Evolutionary conservation across 139 green algal genomes (phyloP), one percentile per base, ranked within the genome.

Genomic region (Chlamydomonas sp.): DNA sequence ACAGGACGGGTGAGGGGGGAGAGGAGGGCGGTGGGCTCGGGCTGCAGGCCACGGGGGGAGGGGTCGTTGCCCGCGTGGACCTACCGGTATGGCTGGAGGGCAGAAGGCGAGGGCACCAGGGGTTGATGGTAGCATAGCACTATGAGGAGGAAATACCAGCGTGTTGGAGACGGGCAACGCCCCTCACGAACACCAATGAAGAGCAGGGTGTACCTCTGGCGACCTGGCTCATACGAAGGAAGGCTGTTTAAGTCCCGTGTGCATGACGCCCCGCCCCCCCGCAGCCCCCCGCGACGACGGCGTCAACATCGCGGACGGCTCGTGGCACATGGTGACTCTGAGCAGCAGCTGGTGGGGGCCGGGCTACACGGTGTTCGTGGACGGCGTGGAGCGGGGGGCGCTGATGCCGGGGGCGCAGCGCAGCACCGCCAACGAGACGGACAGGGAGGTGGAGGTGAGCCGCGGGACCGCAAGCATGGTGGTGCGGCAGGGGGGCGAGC

Each of bases 251-350:
- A 49, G 31, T 49, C 31, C 31, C 31, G 31, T 49, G 31, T 49
- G 31, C 31, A 49, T 49, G 31, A 49, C 31, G 31, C 6, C 10
- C 49, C 74, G 4, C 49, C 7, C 49, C 74, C 9, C 74, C 74
- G 7, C 81, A 86, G 81, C 69, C 31, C 81, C 81, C 60, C 81
- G 69, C 0, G 81, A 86, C 57, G 79, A 89, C 78, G 81, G 79
- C 1, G 81, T 88, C 7, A 75, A 91, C 66, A 83, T 95, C 15
- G 77, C 79, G 73, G 93, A 95, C 78, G 91, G 90, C 7, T 31
- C 80, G 49, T 97, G 95, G 94, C 94, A 97, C 87, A 96, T 96
- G 91, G 17, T 95, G 58, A 95, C 91, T 2, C 64, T 97, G 16
- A 89, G 93, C 61, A 91, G 90, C n/a, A 60, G 89, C 67, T 90